Percentiles rank a stretch among this genome's conserved stretches.
phyloP scores from a whole-genome alignment of 495 filamentous ascomycete genomes.

The Aspergillus haitiensis region DNA sequence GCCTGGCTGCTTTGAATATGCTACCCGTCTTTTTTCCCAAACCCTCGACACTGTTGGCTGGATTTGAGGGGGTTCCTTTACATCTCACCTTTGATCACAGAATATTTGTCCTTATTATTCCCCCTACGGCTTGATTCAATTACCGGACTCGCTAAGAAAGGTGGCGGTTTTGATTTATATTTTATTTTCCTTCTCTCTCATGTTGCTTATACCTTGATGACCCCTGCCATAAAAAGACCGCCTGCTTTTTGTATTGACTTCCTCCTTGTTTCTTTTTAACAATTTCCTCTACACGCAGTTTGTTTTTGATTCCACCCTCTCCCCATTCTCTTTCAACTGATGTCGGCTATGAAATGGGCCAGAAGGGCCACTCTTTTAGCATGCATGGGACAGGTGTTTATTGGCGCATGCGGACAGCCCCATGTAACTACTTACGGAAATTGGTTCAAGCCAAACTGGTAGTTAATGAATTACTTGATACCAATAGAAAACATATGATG shows the following conservation, averaged over 20 bases:
- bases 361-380: conserved; percentile 33
- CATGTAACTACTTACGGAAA: conserved; percentile 34
- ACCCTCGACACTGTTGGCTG: not conserved
- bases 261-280: not conserved
- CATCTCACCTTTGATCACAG: no score
- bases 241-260: conserved; percentile 21
- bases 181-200: conserved; percentile 25
- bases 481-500: not conserved
- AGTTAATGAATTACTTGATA: conserved; percentile 17
- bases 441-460: conserved; percentile 7
- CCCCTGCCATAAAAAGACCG: not conserved
- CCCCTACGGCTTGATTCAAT: not conserved
- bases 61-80: not conserved
- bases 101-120: not conserved
- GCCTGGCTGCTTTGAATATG: conserved; percentile 47
- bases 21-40: conserved; percentile 10
- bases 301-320: conserved; percentile 12
- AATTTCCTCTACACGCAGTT: conserved; percentile 20
- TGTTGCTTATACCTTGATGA: conserved; percentile 13
- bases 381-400: conserved; percentile 53
- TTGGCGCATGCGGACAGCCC: conserved; percentile 37
- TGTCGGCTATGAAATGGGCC: conserved; percentile 42
- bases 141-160: not conserved
- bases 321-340: conserved; percentile 26
- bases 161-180: conserved; percentile 23